phyloP scores from a whole-genome alignment of 2,329 filamentous ascomycete genomes.

The Aspergillus tamarii region DNA sequence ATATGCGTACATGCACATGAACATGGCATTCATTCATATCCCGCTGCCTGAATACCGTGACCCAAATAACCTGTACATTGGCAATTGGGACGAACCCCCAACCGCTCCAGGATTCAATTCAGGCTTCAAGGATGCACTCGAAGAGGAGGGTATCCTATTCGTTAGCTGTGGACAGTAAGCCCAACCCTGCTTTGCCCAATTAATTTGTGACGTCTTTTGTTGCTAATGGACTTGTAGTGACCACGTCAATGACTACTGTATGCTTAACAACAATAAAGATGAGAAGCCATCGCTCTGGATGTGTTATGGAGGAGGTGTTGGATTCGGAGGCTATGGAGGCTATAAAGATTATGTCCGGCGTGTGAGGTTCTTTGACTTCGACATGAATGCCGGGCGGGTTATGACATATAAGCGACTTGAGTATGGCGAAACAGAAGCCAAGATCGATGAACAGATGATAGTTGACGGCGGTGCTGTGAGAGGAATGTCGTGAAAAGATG shows the following conservation, averaged over 20 bases:
- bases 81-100: constrained; percentile 77
- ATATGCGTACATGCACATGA: constrained; percentile 91
- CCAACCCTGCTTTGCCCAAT: background rate
- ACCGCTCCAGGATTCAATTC: constrained; percentile 90
- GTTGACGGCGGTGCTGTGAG: constrained; percentile 62
- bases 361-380: constrained; percentile 87
- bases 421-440: constrained; percentile 56
- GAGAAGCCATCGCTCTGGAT: constrained; percentile 83
- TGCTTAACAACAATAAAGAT: constrained; percentile 62
- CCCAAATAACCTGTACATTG: constrained; percentile 62
- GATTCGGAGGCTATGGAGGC: constrained; percentile 93
- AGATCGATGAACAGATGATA: constrained; percentile 63
- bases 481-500: constrained; percentile 23
- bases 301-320: constrained; percentile 92
- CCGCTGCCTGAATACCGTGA: constrained; percentile 86
- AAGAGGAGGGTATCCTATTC: constrained; percentile 81
- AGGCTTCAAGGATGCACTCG: constrained; percentile 86
- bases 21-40: constrained; percentile 97
- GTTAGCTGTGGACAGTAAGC: constrained; percentile 89
- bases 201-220: constrained; percentile 1
- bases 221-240: constrained; percentile 59
- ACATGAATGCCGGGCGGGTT: constrained; percentile 86
- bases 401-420: constrained; percentile 92
- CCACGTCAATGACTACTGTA: constrained; percentile 96
- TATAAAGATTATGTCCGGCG: constrained; percentile 84